Conservation (phyloP, 1,139 yeast species). For the Suhomyces kunorum region DNA sequence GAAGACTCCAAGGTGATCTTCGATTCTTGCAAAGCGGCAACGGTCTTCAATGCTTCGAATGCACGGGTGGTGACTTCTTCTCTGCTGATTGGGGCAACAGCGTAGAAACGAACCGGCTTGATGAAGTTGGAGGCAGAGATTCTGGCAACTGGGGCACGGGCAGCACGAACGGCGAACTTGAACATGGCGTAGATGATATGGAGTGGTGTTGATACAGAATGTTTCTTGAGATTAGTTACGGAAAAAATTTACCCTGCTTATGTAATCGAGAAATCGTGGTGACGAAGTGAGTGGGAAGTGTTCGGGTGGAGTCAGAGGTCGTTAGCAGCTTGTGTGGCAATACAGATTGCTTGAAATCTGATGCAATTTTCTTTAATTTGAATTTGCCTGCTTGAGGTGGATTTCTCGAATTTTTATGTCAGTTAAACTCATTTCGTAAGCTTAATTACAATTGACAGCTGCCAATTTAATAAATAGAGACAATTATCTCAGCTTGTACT, state of each 20-base stretch:
- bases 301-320: no score
- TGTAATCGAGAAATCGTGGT: background rate
- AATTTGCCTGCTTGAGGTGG: no score
- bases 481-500: no score
- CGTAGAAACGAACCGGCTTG: slow-evolving; percentile 47
- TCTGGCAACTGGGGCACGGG: slow-evolving; percentile 37
- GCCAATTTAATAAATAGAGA: no score
- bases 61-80: slow-evolving; percentile 52
- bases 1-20: slow-evolving; percentile 47
- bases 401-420: no score
- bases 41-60: slow-evolving; percentile 52
- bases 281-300: background rate
- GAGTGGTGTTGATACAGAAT: slow-evolving; percentile 1
- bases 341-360: no score
- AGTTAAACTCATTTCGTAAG: no score
- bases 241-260: slow-evolving; percentile 10
- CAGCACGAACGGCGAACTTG: slow-evolving; percentile 38
- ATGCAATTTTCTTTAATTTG: no score
- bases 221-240: background rate
- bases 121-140: slow-evolving; percentile 25
- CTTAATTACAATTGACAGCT: no score
- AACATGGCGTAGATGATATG: slow-evolving; percentile 20
- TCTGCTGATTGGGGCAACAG: slow-evolving; percentile 48
- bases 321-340: no score
- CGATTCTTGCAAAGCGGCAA: slow-evolving; percentile 53